Base-by-base conservation (phyloP, 2,329 filamentous ascomycete genomes). In the Escovopsis weberi region DNA sequence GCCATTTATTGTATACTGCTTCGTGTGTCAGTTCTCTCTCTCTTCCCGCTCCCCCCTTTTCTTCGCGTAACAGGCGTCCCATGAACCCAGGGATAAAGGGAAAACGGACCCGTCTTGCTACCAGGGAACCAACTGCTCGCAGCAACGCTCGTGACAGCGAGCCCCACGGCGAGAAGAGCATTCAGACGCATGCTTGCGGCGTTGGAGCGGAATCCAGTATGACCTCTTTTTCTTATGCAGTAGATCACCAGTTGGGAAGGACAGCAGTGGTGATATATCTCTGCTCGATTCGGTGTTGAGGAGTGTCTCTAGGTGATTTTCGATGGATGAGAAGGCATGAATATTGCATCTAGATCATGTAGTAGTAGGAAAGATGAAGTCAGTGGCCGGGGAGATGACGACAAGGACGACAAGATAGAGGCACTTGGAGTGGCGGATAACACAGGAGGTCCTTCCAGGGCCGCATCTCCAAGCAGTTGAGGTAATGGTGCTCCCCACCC, bases 1-100 rank as follows among this genome's bases (percentile, higher is more conserved):
- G 89, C 91, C 91, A 98, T 62, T 91, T 95, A 68, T 96, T 95
- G 72, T 96, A 96, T 12, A 82, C 89, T 94, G 57, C 36, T 32
- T 44, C n/a, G 4, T 39, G 37, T n/a, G 33, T 43, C 40, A 18
- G 43, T 11, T 11, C 3, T 3, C 3, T 11, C 28, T 32, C 28
- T 32, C 8, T 32, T 11, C 28, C 8, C 28, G 8, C 4, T 3
- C 3, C 8, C 28, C 11, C 28, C 28, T 32, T 32, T 32, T 32
- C 37, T 36, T 40, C 12, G 6, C 23, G 12, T 26, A 26, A 23
- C 4, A 26, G 4, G 36, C 23, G 26, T n/a, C 19, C 15, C 18
- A 28, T 7, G 26, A 26, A 32, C 12, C 9, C 2, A 7, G 37
- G 18, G 12, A 32, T 3, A 4, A 26, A 5, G 9, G 33, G 15